phyloP scores from a whole-genome alignment of 768 basidiomycete species.

The Suillus clintonianus region DNA sequence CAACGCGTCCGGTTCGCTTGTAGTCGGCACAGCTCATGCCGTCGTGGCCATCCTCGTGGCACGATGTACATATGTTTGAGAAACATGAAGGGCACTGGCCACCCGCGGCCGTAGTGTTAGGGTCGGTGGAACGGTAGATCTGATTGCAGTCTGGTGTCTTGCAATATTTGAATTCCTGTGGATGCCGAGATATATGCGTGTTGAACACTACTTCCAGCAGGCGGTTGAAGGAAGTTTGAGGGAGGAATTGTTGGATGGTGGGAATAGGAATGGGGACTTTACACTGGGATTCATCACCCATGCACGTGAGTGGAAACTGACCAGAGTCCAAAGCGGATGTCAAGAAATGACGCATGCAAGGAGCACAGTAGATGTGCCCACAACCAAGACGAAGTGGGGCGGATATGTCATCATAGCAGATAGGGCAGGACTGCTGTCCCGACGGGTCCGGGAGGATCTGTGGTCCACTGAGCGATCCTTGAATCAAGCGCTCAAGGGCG shows the following conservation, averaged over 20 bases:
- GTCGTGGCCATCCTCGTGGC: slow-evolving; percentile 63
- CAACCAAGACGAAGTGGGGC: slow-evolving; percentile 56
- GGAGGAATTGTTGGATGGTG: slow-evolving; percentile 51
- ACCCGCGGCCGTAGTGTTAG: slow-evolving; percentile 37
- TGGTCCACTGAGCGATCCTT: slow-evolving; percentile 37
- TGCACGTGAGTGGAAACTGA: slow-evolving; percentile 66
- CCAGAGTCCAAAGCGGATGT: slow-evolving; percentile 54
- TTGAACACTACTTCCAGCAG: slow-evolving; percentile 59
- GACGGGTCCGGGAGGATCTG: slow-evolving; percentile 1
- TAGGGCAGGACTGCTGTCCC: slow-evolving; percentile 42
- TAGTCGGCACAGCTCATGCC: slow-evolving; percentile 57
- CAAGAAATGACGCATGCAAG: slow-evolving; percentile 61
- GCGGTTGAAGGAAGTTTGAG: slow-evolving; percentile 52
- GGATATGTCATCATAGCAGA: slow-evolving; percentile 49
- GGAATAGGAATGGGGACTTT: slow-evolving; percentile 51
- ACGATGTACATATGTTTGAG: slow-evolving; percentile 61
- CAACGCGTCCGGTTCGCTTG: slow-evolving; percentile 31
- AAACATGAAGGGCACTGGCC: slow-evolving; percentile 73
- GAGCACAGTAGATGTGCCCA: slow-evolving; percentile 66
- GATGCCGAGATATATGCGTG: slow-evolving; percentile 55
- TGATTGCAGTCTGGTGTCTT: slow-evolving; percentile 79
- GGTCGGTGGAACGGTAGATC: slow-evolving; percentile 58
- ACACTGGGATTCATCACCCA: slow-evolving; percentile 67
- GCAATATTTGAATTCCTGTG: slow-evolving; percentile 68
- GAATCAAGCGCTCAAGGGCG: slow-evolving; percentile 44